A percentile compares a stretch with the other conserved stretches of the same genome.
phyloP scores from a whole-genome alignment of 371 early-diverging fungal species.

The Syncephalastrum racemosum region DNA sequence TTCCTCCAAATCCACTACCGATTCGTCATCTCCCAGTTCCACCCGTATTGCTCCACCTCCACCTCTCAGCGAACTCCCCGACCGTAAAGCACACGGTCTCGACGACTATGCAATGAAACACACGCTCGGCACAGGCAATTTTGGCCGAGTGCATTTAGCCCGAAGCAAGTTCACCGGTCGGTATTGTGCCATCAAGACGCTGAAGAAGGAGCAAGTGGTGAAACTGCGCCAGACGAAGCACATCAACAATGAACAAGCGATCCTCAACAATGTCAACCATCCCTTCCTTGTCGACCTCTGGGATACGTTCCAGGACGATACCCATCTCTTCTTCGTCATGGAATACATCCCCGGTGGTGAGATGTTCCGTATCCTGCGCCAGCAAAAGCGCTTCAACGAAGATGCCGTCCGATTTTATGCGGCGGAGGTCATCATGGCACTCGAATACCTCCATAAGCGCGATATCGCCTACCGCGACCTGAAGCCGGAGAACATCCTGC shows the following conservation, averaged over 20 bases:
- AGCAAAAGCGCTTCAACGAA: conserved; percentile 83
- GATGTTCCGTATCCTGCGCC: conserved; percentile 73
- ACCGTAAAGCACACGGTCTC: conserved; percentile 15
- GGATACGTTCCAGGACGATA: conserved; percentile 88
- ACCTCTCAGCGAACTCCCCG: no score
- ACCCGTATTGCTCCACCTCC: no score
- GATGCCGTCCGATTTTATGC: conserved; percentile 84
- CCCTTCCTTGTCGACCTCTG: conserved; percentile 93
- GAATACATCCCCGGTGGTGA: conserved; percentile 98
- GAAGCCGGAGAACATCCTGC: conserved; percentile 92
- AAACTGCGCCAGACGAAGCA: conserved; percentile 92
- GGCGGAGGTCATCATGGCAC: conserved; percentile 73
- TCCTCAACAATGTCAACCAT: conserved; percentile 76
- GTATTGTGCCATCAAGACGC: conserved; percentile 87
- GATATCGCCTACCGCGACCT: conserved; percentile 97
- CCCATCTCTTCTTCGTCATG: conserved; percentile 93
- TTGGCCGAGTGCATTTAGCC: conserved; percentile 69
- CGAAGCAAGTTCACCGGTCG: conserved; percentile 45
- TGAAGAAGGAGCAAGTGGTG: conserved; percentile 92
- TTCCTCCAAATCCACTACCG: no score
- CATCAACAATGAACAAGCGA: conserved; percentile 87
- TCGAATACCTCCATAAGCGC: conserved; percentile 94
- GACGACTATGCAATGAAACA: conserved; percentile 36
- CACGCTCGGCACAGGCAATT: conserved; percentile 74
- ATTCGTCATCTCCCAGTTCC: no score